Conservation (phyloP, 2,329 filamentous ascomycete species). For the Colletotrichum sublineola region DNA sequence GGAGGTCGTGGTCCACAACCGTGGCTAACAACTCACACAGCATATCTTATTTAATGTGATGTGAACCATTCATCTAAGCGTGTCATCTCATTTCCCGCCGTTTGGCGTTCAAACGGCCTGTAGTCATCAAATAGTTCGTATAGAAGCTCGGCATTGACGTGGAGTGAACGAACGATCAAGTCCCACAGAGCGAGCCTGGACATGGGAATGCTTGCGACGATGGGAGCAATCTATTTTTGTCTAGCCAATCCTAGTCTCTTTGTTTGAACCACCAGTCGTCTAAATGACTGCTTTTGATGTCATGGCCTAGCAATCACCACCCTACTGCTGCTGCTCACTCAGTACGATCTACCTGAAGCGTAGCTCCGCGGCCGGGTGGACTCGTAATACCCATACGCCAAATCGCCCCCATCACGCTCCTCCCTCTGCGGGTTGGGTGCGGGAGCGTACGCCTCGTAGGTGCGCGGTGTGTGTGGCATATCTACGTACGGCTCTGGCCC, state of each 20-base stretch:
- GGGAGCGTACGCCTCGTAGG: constrained; percentile 30
- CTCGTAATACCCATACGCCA: constrained; percentile 27
- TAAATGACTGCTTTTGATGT: neutral
- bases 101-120: no score
- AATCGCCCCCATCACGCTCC: constrained; percentile 12
- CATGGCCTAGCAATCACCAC: neutral
- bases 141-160: no score
- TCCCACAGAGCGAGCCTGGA: neutral
- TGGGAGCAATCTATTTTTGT: neutral
- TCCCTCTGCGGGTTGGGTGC: constrained; percentile 15
- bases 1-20: constrained; percentile 79
- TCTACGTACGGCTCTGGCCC: constrained; percentile 17
- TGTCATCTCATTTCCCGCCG: no score
- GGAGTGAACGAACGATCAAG: neutral
- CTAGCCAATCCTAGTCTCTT: neutral
- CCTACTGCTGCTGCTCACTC: neutral
- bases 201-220: constrained; percentile 19
- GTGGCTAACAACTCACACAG: constrained; percentile 68
- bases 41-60: neutral
- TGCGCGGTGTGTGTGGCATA: constrained; percentile 28
- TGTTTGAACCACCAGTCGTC: neutral
- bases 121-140: no score
- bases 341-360: constrained; percentile 35
- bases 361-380: constrained; percentile 28
- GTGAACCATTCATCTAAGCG: neutral